Conservation (phyloP, 1,284 basidiomycete genomes). For the Naganishia albida region DNA sequence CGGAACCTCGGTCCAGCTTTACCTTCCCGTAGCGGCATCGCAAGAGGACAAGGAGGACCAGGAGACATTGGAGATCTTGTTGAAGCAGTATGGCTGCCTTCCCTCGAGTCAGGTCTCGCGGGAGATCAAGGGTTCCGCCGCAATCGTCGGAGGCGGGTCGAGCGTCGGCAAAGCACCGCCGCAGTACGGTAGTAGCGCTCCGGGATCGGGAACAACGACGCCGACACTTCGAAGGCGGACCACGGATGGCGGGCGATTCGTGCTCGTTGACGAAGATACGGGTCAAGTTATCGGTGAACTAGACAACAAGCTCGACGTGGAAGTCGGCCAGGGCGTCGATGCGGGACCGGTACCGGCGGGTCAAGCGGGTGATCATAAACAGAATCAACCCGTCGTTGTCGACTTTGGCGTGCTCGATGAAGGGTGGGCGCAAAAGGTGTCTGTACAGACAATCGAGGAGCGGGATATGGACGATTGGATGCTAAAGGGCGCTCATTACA, state of each 20-base stretch:
- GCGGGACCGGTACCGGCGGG: conserved; percentile 37
- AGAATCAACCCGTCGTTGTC: conserved; percentile 69
- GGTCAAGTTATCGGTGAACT: conserved; percentile 74
- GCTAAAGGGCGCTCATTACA: conserved; percentile 65
- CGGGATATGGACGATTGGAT: conserved; percentile 68
- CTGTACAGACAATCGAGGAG: conserved; percentile 62
- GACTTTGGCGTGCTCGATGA: conserved; percentile 63
- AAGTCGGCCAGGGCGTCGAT: conserved; percentile 61
- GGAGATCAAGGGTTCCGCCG: conserved; percentile 15
- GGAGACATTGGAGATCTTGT: conserved; percentile 68
- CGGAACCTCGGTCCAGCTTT: conserved; percentile 53
- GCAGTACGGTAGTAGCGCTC: conserved; percentile 32
- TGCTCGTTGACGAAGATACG: conserved; percentile 71
- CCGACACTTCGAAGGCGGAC: conserved; percentile 52
- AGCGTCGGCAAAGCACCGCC: conserved; percentile 5
- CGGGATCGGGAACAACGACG: not conserved
- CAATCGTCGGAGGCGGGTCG: conserved; percentile 6
- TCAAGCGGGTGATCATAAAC: conserved; percentile 54
- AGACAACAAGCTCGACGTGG: conserved; percentile 62
- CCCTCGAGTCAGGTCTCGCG: conserved; percentile 21
- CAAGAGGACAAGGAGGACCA: conserved; percentile 61
- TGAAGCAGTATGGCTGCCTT: conserved; percentile 65
- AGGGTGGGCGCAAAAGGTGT: conserved; percentile 49
- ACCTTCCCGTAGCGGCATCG: conserved; percentile 52
- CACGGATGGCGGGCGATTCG: conserved; percentile 62